Evolutionary conservation across 169 alveolate genomes (phyloP).

Genomic region (Plasmodium fragile): DNA sequence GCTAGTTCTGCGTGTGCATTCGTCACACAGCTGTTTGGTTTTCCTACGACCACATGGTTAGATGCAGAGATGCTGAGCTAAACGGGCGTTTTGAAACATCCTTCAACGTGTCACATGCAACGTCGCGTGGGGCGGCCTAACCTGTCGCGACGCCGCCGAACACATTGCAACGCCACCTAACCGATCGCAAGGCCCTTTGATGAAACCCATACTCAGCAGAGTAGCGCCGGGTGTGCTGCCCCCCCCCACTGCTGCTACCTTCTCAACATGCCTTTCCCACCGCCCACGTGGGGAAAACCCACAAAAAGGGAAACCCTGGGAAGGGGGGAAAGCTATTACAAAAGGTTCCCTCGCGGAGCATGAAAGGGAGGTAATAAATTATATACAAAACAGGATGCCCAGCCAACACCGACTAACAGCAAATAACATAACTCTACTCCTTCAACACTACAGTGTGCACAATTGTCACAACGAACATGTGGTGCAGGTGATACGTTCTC

Average conservation of each 20-base stretch:
- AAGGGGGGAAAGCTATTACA: not conserved
- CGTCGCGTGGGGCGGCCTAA: not conserved
- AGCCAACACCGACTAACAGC: not conserved
- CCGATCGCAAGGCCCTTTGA: not conserved
- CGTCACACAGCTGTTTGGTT: not conserved
- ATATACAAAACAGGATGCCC: slow-evolving; percentile 1
- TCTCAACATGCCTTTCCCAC: slow-evolving; percentile 5
- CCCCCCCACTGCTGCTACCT: not conserved
- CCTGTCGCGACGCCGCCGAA: too few relatives aligned
- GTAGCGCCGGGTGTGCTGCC: not conserved
- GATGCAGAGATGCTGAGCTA: not conserved
- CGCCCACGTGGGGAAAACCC: not conserved
- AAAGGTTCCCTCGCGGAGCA: slow-evolving; percentile 8
- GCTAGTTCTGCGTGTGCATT: not conserved
- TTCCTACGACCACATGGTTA: not conserved
- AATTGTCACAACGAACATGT: not conserved
- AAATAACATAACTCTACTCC: not conserved
- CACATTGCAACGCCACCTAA: not conserved
- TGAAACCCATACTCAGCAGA: slow-evolving; percentile 21
- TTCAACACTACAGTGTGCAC: slow-evolving; percentile 24
- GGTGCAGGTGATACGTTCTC: not conserved
- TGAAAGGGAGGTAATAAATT: slow-evolving; percentile 30
- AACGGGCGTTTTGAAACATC: not conserved
- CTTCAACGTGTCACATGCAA: not conserved
- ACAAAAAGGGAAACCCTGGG: not conserved